phyloP scores from a whole-genome alignment of 306 rosid species.

The Begonia loranthoides region DNA sequence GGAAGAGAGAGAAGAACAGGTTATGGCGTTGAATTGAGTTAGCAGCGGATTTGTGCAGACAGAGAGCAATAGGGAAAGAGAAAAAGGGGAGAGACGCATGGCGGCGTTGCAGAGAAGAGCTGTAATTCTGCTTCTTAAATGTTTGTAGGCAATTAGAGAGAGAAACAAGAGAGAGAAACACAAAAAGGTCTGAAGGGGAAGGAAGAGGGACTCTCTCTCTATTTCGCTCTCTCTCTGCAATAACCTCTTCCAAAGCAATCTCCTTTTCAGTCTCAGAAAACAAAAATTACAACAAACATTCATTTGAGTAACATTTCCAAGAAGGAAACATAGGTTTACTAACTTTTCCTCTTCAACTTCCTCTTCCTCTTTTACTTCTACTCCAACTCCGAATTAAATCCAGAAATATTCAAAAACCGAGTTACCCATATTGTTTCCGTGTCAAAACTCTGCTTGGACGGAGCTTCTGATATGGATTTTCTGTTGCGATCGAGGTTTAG shows the following conservation, averaged over 20 bases:
- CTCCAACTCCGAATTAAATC: background rate
- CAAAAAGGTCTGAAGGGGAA: background rate
- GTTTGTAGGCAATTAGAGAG: conserved; percentile 4
- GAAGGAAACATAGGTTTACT: background rate
- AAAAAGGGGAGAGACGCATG: conserved; percentile 41
- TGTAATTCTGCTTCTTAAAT: conserved; percentile 39
- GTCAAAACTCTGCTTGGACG: conserved; percentile 7
- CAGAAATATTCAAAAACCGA: background rate
- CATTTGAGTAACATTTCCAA: background rate
- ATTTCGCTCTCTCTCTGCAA: no score
- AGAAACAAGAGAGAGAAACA: background rate
- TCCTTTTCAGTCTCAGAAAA: background rate
- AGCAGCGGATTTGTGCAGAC: conserved; percentile 13
- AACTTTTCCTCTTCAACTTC: background rate
- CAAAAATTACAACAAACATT: background rate
- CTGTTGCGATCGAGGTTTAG: conserved; percentile 26
- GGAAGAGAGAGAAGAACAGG: conserved; percentile 1
- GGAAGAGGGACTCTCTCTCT: conserved; percentile 10
- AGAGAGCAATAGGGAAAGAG: conserved; percentile 15
- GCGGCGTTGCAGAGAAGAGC: conserved; percentile 74
- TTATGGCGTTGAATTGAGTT: conserved; percentile 34
- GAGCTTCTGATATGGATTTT: conserved; percentile 70
- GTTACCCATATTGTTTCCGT: conserved; percentile 1
- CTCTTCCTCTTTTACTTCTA: background rate
- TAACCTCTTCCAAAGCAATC: no score